These are phyloP conservation scores for Hemileia vastatrix DNA, from an alignment of 1,284 basidiomycete genomes.

Conservation along the genomic window DNA sequence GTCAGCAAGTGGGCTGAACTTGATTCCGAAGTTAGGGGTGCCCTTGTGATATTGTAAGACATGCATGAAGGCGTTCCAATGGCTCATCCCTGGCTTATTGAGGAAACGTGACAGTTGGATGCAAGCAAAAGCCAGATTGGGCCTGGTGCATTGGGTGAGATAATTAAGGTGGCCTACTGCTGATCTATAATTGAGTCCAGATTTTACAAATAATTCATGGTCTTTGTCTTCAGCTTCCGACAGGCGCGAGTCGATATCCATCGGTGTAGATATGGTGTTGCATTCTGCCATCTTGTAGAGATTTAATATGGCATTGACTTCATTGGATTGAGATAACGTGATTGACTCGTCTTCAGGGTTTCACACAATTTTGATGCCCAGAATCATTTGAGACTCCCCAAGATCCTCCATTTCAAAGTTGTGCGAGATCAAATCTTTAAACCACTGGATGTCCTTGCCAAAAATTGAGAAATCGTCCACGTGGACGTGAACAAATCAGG, in stretches of 20 bases:
- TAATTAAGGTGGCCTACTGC: not conserved
- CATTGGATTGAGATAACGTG: too few relatives aligned
- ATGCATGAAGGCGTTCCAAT: not conserved
- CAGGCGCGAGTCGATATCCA: not conserved
- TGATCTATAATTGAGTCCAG: not conserved
- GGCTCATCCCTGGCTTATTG: not conserved
- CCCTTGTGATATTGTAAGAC: conserved; percentile 2
- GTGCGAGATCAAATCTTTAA: too few relatives aligned
- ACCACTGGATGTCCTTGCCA: too few relatives aligned
- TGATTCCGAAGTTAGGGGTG: not conserved
- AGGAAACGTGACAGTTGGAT: not conserved
- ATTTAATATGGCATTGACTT: not conserved
- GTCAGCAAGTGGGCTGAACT: too few relatives aligned
- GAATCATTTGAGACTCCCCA: too few relatives aligned
- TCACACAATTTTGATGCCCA: too few relatives aligned
- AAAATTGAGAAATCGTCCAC: too few relatives aligned
- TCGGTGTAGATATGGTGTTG: not conserved
- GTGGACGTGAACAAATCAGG: too few relatives aligned
- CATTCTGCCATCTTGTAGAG: not conserved
- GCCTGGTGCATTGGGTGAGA: not conserved
- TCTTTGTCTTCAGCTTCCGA: not conserved
- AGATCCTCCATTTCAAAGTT: too few relatives aligned
- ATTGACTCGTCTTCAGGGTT: too few relatives aligned
- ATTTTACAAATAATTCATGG: not conserved
- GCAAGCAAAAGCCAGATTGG: not conserved